Conservation (phyloP, 2,329 filamentous ascomycete species). For the Diatrype stigma region DNA sequence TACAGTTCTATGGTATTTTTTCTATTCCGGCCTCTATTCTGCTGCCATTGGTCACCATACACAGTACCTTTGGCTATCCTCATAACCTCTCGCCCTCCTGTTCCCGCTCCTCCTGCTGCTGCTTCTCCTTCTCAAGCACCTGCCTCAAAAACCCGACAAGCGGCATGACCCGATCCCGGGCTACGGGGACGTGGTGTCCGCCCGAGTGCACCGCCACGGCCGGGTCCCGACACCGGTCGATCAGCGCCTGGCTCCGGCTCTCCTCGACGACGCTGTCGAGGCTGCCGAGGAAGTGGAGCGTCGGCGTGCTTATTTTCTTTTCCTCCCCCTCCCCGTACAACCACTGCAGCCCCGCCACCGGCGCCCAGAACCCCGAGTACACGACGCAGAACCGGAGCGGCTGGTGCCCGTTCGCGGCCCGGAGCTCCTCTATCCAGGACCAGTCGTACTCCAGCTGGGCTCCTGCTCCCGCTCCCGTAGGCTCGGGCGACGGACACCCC, state of each 20-base stretch:
- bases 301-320: constrained; percentile 61
- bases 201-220: constrained; percentile 70
- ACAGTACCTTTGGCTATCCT: too few relatives aligned
- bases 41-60: too few relatives aligned
- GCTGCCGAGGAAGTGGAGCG: constrained; percentile 76
- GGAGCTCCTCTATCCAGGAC: constrained; percentile 41
- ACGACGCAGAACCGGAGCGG: constrained; percentile 56
- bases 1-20: too few relatives aligned
- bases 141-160: constrained; percentile 66
- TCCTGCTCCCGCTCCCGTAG: constrained; percentile 13
- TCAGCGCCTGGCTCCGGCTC: constrained; percentile 59
- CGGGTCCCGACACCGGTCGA: constrained; percentile 58
- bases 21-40: too few relatives aligned
- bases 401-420: constrained; percentile 43
- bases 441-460: too few relatives aligned
- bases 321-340: constrained; percentile 20
- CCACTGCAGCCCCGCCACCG: constrained; percentile 24
- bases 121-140: constrained; percentile 21
- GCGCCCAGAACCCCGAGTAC: constrained; percentile 63
- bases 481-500: constrained; percentile 11
- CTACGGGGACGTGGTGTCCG: constrained; percentile 83
- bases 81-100: constrained; percentile 10
- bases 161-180: constrained; percentile 75
- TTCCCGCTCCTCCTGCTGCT: constrained; percentile 15
- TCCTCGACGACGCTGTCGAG: constrained; percentile 89